phyloP scores from a whole-genome alignment of 192 early-diverging fungal genomes.

The Entomortierella chlamydospora region DNA sequence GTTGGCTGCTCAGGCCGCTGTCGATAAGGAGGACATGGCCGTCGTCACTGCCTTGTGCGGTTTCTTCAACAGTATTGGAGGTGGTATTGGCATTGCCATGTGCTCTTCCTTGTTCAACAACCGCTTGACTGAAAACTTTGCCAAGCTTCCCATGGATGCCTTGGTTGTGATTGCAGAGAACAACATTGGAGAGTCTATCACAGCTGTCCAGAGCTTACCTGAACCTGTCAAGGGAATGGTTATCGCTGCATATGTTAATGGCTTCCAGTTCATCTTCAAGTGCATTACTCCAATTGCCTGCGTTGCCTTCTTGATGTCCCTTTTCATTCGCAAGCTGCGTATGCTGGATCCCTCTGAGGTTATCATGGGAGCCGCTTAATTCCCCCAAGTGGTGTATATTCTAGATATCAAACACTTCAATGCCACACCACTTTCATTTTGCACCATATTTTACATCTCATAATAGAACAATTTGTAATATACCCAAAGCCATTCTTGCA shows the following conservation, averaged over 20 bases:
- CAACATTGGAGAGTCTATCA: constrained; percentile 32
- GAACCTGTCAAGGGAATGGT: constrained; percentile 51
- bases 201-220: constrained; percentile 42
- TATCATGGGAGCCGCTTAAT: constrained; percentile 30
- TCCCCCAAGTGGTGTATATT: no score
- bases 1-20: constrained; percentile 78
- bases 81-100: constrained; percentile 73
- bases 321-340: constrained; percentile 59
- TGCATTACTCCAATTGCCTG: constrained; percentile 65
- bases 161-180: constrained; percentile 14
- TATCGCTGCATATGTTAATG: constrained; percentile 63
- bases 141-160: not conserved
- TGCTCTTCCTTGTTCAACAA: constrained; percentile 74
- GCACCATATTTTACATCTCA: no score
- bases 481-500: no score
- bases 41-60: constrained; percentile 76
- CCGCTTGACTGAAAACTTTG: constrained; percentile 52
- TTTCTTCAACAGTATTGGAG: constrained; percentile 65
- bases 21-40: constrained; percentile 74
- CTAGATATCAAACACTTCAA: no score
- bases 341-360: constrained; percentile 46
- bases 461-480: no score
- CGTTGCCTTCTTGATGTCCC: constrained; percentile 56
- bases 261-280: constrained; percentile 66
- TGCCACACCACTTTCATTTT: no score